Base-by-base conservation (phyloP, 345 rosid species). In the Brassica incana region DNA sequence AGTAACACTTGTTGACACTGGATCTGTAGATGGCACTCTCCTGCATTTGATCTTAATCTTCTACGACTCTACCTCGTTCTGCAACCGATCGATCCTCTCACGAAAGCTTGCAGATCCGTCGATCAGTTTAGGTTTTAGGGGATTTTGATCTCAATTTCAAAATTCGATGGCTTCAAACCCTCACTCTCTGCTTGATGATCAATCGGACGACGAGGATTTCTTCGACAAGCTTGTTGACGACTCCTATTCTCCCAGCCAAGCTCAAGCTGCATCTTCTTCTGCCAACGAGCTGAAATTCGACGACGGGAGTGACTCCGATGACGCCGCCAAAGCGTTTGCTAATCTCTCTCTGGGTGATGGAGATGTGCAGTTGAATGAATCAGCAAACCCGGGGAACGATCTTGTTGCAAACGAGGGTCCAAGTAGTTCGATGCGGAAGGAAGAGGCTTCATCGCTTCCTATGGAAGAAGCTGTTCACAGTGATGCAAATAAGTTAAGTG, bases 141-240 rank as follows among this genome's bases (percentile, higher is more conserved):
- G 14, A 9, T 40, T 40, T 40, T 69, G 9, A 43, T 69, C 36
- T 3, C 59, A 18, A 8, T 61, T 38, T 71, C 35, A 3, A 40
- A 40, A 8, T 15, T 11, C 80, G 67, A 95, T 95, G 99, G 97
- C 92, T 85, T 87, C 91, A 16, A 88, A 75, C 88, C 84, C 92
- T 89, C 88, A 95, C 68, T 90, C 88, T 48, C 84, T 77, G 83
- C 67, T 90, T 89, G 99, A 93, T 88, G 99, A 96, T 90, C 95
- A 91, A 86, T 88, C 95, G 72, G 99, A 96, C 48, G 48, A 40
- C 43, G 97, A 89, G 87, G 98, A 93, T 88, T 95, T 95, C 88
- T 95, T 95, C 69, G 95, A 95, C 81, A 90, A 91, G 73, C 89
- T 95, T 77, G 98, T 93, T 43, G 91, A 93, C 18, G 98, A 90